Base-by-base conservation (phyloP, 139 green algal genomes). In the Coelastrella sp. region DNA sequence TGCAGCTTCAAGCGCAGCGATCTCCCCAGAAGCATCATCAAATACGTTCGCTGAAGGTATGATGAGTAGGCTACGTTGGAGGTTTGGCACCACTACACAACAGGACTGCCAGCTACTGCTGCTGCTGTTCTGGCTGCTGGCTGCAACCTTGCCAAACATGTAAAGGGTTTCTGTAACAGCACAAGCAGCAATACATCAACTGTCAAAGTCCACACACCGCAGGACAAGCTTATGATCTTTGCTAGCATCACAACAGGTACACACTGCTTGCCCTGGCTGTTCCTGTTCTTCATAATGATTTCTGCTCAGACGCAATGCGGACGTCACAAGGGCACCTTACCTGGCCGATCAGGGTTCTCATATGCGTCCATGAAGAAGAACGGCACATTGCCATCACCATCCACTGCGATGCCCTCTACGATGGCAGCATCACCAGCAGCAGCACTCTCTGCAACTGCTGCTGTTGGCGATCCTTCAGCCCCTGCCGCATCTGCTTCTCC, bases 361-460 rank as follows among this genome's bases (percentile, higher is more conserved):
- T 97, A 93, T 0, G 93, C 95, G 67, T 99, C 96, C 21, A 99
- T 25, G 50, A 98, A 91, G 89, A 94, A 99, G 85, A 99, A 98
- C 15, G 92, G 92, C 60, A 98, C 83, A 19, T 79, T n/a, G 25
- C 91, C 92, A 15, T 96, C 79, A 2, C 30, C 71, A 27, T 97
- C 93, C 40, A 96, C 57, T 0, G 92, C 91, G 63, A 98, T 91
- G 35, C 66, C 79, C 15, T 67, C 79, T 23, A 43, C 23, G 27
- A 59, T 66, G 43, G 27, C 69, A 15, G n/a, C 19, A 17, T 64
- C 79, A 19, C 53, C 71, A 2, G 80, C 63, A 7, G 82, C 50
- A 23, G 63, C 78, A 0, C 37, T 53, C 40, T 35, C 76, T 19
- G 7, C 85, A 32, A 17, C 71, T 30, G 9, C 69, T 60, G 25